Evolutionary conservation across 208 protist species (phyloP), one percentile per base, ranked within the genome.

Genomic region (Leishmania turanica): DNA sequence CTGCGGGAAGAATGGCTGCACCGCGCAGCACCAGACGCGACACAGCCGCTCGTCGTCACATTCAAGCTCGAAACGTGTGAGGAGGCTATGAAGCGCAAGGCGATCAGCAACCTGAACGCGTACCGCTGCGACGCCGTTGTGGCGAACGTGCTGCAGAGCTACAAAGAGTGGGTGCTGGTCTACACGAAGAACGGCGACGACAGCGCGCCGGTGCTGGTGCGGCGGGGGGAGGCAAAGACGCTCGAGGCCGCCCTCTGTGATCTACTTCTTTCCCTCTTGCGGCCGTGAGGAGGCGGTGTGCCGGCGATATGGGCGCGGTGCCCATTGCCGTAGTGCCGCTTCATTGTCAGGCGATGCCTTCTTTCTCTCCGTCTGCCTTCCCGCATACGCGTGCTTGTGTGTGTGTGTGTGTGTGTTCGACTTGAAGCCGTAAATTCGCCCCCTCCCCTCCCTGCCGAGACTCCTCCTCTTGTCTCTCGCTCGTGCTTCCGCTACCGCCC

Each of bases 51-150:
- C 62, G 70, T 92, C 19, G 88, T 97, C 45, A 90, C 90, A 21
- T 97, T 97, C 80, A 97, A 97, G 83, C 87, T 97, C 34, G 92
- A 97, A 74, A 97, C 94, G 3, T 87, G 84, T 2, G 90, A 95
- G 58, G 83, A 83, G 73, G 75, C 79, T 45, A 91, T 97, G 90
- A 88, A 87, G 65, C 66, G 47, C 45, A 97, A 97, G 85, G 92
- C 94, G 0, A 74, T 93, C 21, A 83, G 89, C 27, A 97, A 96
- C 78, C 84, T 97, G 40, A 75, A 82, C 65, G 40, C 66, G 49
- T 97, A 96, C 80, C 51, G 82, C 51, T 94, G 90, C 75, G 92
- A 96, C 75, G 90, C 81, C 8, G 94, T 97, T 42, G 92, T 97
- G 34, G 94, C 89, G 21, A 97, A 97, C 82, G 87, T 96, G 87